These are phyloP conservation scores for Lavandula angustifolia DNA, from an alignment of 257 asterid species.

Conservation along the genomic window DNA sequence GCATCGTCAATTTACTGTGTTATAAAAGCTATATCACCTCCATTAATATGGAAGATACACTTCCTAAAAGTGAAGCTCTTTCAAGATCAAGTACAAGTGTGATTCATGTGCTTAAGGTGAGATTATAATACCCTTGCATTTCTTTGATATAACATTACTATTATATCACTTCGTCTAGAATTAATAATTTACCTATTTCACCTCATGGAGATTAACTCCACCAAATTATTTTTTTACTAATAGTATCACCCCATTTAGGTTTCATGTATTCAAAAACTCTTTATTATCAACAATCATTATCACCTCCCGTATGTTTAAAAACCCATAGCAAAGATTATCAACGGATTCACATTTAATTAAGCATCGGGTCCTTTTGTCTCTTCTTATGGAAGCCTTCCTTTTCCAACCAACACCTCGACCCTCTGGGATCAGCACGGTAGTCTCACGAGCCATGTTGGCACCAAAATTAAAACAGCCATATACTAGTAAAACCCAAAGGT, in stretches of 20 bases:
- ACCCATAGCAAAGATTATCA: not conserved
- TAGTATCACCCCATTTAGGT: not conserved
- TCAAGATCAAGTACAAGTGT: not conserved
- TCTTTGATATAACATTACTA: not conserved
- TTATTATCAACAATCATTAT: constrained; percentile 1
- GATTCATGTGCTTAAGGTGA: constrained; percentile 9
- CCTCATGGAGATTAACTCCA: not conserved
- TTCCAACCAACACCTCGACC: not conserved
- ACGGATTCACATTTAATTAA: not conserved
- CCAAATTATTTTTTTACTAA: too few relatives aligned
- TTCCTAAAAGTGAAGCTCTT: not conserved
- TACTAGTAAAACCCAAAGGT: not conserved
- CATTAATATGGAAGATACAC: not conserved
- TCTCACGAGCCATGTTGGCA: too few relatives aligned
- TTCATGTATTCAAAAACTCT: not conserved
- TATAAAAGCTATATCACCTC: not conserved
- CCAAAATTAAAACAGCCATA: not conserved
- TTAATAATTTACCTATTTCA: not conserved
- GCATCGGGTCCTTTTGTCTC: not conserved
- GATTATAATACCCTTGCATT: constrained; percentile 4
- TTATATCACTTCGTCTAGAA: not conserved
- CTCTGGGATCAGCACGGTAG: constrained; percentile 4
- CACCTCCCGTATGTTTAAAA: not conserved
- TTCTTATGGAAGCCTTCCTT: too few relatives aligned
- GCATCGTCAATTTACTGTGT: not conserved